phyloP scores from a whole-genome alignment of 495 filamentous ascomycete genomes.

The Aspergillus homomorphus region DNA sequence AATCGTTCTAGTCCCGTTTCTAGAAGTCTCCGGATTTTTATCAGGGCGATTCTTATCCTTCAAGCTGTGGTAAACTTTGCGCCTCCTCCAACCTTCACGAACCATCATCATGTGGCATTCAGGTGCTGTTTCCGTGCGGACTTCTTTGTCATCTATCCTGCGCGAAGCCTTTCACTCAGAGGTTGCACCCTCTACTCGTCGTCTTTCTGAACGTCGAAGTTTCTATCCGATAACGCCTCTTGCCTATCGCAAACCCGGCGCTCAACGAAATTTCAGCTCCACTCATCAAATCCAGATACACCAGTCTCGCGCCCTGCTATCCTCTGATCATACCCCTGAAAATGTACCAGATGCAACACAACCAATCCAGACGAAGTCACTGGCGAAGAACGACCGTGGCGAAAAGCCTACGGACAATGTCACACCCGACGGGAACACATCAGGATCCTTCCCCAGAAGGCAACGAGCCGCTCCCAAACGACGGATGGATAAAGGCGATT shows the following conservation, averaged over 20 bases:
- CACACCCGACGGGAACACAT: neutral
- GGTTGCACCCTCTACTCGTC: constrained; percentile 13
- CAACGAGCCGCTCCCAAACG: neutral
- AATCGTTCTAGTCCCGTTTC: neutral
- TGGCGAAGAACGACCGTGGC: neutral
- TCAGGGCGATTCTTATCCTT: neutral
- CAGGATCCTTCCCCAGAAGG: neutral
- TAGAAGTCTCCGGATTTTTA: neutral
- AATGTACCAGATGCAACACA: neutral
- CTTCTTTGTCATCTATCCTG: neutral
- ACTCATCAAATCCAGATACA: neutral
- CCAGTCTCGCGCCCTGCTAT: neutral
- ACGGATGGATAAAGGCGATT: neutral
- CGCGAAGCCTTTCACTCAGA: constrained; percentile 24
- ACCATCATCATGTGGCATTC: constrained; percentile 1
- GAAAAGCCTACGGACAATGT: neutral
- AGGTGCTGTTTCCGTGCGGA: neutral
- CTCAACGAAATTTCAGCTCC: neutral
- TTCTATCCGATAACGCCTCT: constrained; percentile 7
- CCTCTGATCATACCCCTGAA: neutral
- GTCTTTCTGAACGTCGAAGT: constrained; percentile 6
- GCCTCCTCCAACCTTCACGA: neutral
- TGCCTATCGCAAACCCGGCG: constrained; percentile 1
- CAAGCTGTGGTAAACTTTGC: neutral
- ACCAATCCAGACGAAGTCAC: neutral